These are phyloP conservation scores for Angophora floribunda DNA, from an alignment of 345 rosid species.

Conservation along the genomic window DNA sequence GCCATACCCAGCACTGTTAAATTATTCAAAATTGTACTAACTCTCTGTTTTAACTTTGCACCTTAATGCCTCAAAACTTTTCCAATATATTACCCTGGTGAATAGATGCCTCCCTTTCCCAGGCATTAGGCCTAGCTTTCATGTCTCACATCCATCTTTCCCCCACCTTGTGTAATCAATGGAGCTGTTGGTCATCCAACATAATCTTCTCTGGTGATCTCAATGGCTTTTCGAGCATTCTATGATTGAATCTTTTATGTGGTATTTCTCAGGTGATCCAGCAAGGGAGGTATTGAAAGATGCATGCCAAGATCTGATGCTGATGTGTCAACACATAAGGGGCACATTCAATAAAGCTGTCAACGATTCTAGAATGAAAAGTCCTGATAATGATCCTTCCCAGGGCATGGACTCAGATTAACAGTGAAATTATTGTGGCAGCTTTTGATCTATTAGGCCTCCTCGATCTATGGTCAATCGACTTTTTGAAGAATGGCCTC, in stretches of 20 bases:
- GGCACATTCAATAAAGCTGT: slow-evolving; percentile 56
- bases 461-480: not conserved
- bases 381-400: not conserved
- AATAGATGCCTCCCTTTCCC: not conserved
- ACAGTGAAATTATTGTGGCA: not conserved
- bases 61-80: not conserved
- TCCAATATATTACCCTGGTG: not conserved
- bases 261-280: slow-evolving; percentile 49
- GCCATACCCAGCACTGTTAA: not conserved
- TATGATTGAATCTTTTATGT: not conserved
- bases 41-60: not conserved
- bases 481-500: not conserved
- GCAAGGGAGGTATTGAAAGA: slow-evolving; percentile 83
- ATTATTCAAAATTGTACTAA: not conserved
- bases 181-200: not conserved
- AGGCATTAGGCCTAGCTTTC: not conserved
- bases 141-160: not conserved
- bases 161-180: not conserved
- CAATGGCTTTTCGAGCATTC: not conserved
- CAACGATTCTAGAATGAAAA: slow-evolving; percentile 16
- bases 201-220: not conserved
- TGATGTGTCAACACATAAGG: slow-evolving; percentile 68
- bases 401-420: not conserved
- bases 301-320: slow-evolving; percentile 72
- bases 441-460: not conserved